These are phyloP conservation scores for Kwoniella shivajii DNA, from an alignment of 1,284 basidiomycete species.

Conservation along the genomic window DNA sequence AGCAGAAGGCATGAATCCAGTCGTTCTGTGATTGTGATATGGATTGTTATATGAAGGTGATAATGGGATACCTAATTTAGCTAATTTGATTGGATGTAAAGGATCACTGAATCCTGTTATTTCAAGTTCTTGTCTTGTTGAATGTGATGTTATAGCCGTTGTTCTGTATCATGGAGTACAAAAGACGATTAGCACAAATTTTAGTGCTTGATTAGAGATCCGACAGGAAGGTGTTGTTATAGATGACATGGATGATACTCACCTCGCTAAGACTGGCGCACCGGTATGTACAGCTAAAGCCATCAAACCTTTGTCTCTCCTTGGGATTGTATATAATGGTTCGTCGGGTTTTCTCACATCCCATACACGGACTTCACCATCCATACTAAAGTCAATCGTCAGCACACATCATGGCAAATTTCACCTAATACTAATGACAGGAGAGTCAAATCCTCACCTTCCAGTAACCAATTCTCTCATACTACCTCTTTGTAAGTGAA, in stretches of 20 bases:
- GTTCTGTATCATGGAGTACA: slow-evolving; percentile 22
- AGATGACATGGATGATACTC: slow-evolving; percentile 52
- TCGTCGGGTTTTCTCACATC: slow-evolving; percentile 74
- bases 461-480: slow-evolving; percentile 83
- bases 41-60: slow-evolving; percentile 31
- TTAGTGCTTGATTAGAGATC: neutral
- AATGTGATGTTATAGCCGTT: slow-evolving; percentile 38
- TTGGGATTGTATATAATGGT: slow-evolving; percentile 67
- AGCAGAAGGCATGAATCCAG: slow-evolving; percentile 47
- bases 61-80: slow-evolving; percentile 42
- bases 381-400: slow-evolving; percentile 62
- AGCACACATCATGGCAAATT: neutral
- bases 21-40: slow-evolving; percentile 18
- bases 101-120: slow-evolving; percentile 50
- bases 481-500: slow-evolving; percentile 77
- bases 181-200: neutral
- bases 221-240: neutral
- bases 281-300: slow-evolving; percentile 86
- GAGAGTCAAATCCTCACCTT: slow-evolving; percentile 60
- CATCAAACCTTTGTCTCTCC: slow-evolving; percentile 73
- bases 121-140: slow-evolving; percentile 45
- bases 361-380: slow-evolving; percentile 90
- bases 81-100: slow-evolving; percentile 38
- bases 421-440: neutral
- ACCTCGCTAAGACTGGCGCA: slow-evolving; percentile 85